phyloP scores from a whole-genome alignment of 306 rosid species.

The Quercus rubra region DNA sequence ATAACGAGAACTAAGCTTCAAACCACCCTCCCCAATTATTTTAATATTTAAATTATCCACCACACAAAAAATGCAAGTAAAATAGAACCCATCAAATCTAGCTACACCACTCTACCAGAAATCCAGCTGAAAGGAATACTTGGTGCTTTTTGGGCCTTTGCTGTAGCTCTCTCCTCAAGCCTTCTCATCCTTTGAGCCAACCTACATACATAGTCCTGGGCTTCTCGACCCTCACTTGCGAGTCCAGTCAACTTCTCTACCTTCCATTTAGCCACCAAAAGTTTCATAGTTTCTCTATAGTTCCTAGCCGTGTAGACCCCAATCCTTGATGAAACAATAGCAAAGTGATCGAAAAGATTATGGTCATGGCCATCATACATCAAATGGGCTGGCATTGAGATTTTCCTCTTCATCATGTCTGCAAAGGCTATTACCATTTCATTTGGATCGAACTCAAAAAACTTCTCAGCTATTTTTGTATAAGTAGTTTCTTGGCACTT shows the following conservation, averaged over 20 bases:
- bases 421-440: constrained; percentile 58
- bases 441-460: constrained; percentile 80
- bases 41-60: no score
- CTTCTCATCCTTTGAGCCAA: constrained; percentile 63
- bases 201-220: constrained; percentile 72
- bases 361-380: constrained; percentile 63
- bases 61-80: no score
- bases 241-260: constrained; percentile 60
- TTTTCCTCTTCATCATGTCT: constrained; percentile 85
- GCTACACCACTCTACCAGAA: constrained; percentile 21
- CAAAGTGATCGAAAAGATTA: constrained; percentile 62
- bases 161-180: constrained; percentile 73
- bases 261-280: constrained; percentile 77
- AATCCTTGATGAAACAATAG: constrained; percentile 66
- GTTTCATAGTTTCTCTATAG: constrained; percentile 72
- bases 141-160: constrained; percentile 43
- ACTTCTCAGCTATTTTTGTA: constrained; percentile 78
- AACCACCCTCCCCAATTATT: no score
- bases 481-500: constrained; percentile 87
- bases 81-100: no score
- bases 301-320: constrained; percentile 83
- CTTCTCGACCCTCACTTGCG: constrained; percentile 63
- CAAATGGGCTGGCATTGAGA: constrained; percentile 29
- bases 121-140: constrained; percentile 64
- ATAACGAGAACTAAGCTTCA: no score